phyloP scores from a whole-genome alignment of 2,329 filamentous ascomycete genomes.

The Diaporthe sp. region DNA sequence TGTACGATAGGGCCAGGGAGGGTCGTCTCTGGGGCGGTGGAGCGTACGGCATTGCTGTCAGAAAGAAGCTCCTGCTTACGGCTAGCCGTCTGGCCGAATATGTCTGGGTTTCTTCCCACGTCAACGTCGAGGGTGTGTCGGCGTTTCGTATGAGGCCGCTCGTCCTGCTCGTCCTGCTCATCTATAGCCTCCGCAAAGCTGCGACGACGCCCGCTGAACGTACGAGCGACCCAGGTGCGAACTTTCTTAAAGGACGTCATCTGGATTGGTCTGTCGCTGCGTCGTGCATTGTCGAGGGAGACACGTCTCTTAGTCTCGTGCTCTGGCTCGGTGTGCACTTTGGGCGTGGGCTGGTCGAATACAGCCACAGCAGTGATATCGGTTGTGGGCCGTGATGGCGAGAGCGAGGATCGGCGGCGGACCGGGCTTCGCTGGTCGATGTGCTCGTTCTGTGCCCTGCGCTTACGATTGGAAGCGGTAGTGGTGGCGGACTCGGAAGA shows the following conservation, averaged over 20 bases:
- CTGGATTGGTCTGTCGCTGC: conserved; percentile 44
- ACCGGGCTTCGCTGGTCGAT: not conserved
- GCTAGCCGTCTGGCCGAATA: conserved; percentile 45
- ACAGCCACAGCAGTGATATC: conserved; percentile 33
- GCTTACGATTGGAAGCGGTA: conserved; percentile 8
- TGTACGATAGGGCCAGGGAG: not conserved
- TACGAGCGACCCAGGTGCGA: conserved; percentile 32
- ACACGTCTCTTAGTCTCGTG: conserved; percentile 48
- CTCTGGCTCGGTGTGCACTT: conserved; percentile 42
- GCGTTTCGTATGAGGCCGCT: conserved; percentile 37
- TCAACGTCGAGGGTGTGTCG: conserved; percentile 48
- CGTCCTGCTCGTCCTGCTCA: not conserved
- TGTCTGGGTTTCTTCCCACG: conserved; percentile 49
- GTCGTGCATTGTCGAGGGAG: conserved; percentile 46
- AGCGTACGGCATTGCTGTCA: not conserved
- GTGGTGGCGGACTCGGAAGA: not conserved
- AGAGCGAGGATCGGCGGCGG: not conserved
- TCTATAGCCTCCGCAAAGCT: conserved; percentile 40
- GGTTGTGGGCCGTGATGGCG: not conserved
- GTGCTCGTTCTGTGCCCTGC: conserved; percentile 5
- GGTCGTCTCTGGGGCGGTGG: not conserved
- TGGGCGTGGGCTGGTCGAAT: conserved; percentile 46
- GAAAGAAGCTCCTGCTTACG: not conserved
- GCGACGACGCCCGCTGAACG: conserved; percentile 44
- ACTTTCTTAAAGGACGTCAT: conserved; percentile 29